Evolutionary conservation across 2,329 filamentous ascomycete species (phyloP).

Genomic region (Polytolypa hystricis): DNA sequence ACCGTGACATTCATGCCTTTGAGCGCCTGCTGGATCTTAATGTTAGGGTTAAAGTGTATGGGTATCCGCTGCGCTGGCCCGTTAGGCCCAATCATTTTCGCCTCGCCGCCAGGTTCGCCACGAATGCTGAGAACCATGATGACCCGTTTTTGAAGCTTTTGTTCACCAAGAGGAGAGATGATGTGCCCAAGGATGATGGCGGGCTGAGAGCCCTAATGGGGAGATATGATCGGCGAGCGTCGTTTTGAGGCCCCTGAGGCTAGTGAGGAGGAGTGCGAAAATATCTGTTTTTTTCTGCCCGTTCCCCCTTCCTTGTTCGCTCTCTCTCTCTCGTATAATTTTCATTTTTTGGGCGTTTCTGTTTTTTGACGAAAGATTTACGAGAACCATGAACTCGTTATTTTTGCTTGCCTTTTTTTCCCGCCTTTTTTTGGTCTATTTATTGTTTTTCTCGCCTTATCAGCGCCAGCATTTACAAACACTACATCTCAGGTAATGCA

Average conservation of each 20-base stretch:
- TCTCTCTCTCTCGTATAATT: not conserved
- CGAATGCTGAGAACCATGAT: constrained; percentile 11
- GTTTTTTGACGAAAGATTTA: too few species aligned
- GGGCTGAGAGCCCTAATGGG: constrained; percentile 18
- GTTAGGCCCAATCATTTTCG: constrained; percentile 22
- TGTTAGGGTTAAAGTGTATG: constrained; percentile 22
- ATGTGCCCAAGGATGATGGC: constrained; percentile 17
- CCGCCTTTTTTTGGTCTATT: not conserved
- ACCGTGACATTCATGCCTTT: constrained; percentile 25
- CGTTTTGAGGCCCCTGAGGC: not conserved
- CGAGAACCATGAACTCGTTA: not conserved
- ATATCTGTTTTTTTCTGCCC: not conserved
- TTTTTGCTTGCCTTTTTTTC: not conserved
- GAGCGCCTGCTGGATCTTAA: constrained; percentile 19
- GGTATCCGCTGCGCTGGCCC: constrained; percentile 24
- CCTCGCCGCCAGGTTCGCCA: constrained; percentile 20
- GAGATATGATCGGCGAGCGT: constrained; percentile 8
- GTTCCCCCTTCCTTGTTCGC: not conserved
- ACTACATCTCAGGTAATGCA: not conserved
- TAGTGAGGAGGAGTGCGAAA: not conserved
- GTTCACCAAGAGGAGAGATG: constrained; percentile 23
- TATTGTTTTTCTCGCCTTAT: not conserved
- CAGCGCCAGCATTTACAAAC: too few species aligned
- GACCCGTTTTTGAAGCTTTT: constrained; percentile 27
- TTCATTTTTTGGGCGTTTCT: not conserved